phyloP scores from a whole-genome alignment of 805 yeast species.

The Lachancea dasiensis region DNA sequence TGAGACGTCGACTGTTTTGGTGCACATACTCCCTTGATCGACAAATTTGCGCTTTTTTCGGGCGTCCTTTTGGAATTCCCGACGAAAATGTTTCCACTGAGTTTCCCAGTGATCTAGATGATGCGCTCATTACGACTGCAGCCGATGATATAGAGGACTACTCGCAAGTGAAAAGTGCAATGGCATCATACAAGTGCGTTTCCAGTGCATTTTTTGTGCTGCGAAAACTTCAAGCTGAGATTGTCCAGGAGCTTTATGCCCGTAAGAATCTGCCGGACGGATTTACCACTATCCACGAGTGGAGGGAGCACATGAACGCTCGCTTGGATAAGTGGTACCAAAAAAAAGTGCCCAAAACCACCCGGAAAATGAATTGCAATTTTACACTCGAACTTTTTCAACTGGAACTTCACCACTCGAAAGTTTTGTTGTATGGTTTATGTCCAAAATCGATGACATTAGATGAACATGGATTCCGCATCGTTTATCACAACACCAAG shows the following conservation, averaged over 20 bases:
- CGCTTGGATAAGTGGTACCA: slow-evolving; percentile 60
- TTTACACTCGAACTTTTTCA: slow-evolving; percentile 66
- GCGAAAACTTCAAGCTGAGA: slow-evolving; percentile 70
- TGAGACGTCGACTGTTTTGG: slow-evolving; percentile 80
- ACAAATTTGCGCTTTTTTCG: slow-evolving; percentile 78
- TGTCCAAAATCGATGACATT: slow-evolving; percentile 62
- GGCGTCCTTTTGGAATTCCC: slow-evolving; percentile 84
- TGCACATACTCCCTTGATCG: slow-evolving; percentile 81
- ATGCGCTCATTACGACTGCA: slow-evolving; percentile 45
- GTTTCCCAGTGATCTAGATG: slow-evolving; percentile 73
- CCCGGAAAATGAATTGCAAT: slow-evolving; percentile 60
- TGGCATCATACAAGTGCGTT: slow-evolving; percentile 62
- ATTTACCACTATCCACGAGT: slow-evolving; percentile 46
- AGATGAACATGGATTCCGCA: slow-evolving; percentile 45
- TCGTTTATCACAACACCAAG: slow-evolving; percentile 57
- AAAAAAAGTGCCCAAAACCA: slow-evolving; percentile 46
- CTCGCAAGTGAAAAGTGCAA: slow-evolving; percentile 32
- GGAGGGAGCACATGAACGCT: slow-evolving; percentile 52
- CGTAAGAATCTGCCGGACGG: slow-evolving; percentile 58
- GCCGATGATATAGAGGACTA: slow-evolving; percentile 37
- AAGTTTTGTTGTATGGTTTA: slow-evolving; percentile 66
- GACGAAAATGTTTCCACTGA: slow-evolving; percentile 69
- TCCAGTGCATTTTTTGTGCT: slow-evolving; percentile 62
- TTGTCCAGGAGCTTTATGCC: slow-evolving; percentile 67
- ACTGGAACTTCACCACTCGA: slow-evolving; percentile 71